phyloP scores from a whole-genome alignment of 1,139 yeast genomes.

The Lodderomyces orthopsilosis region DNA sequence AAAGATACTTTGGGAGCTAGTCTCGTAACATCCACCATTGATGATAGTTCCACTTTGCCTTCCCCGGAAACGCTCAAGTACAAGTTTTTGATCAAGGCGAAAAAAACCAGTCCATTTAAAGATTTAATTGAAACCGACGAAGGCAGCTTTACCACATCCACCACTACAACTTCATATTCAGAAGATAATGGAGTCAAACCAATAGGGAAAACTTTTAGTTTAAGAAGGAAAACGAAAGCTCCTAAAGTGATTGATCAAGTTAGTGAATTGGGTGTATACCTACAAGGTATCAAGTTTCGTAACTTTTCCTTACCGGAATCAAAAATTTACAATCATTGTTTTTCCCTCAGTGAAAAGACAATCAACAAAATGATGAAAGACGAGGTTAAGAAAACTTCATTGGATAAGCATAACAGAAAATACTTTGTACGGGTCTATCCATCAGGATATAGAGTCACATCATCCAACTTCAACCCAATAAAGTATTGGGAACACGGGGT shows the following conservation, averaged over 20 bases:
- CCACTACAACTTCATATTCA: constrained; percentile 44
- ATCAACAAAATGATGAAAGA: constrained; percentile 65
- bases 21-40: constrained; percentile 47
- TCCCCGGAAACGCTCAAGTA: constrained; percentile 71
- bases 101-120: constrained; percentile 43
- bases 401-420: constrained; percentile 73
- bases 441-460: constrained; percentile 67
- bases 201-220: constrained; percentile 16
- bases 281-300: constrained; percentile 73
- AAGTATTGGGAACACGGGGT: constrained; percentile 80
- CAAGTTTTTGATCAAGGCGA: constrained; percentile 72
- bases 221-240: constrained; percentile 22
- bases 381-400: constrained; percentile 44
- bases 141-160: constrained; percentile 23
- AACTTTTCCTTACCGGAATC: constrained; percentile 87
- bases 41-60: constrained; percentile 45
- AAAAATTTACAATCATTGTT: constrained; percentile 75
- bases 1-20: constrained; percentile 57
- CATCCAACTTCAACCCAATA: constrained; percentile 79
- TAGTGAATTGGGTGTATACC: constrained; percentile 60
- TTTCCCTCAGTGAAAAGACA: constrained; percentile 78
- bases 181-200: constrained; percentile 32
- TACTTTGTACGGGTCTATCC: constrained; percentile 88
- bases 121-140: constrained; percentile 20
- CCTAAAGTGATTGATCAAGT: constrained; percentile 44